These are phyloP conservation scores for Dictyostelium capitatum DNA, from an alignment of 78 protist species.

Conservation along the genomic window DNA sequence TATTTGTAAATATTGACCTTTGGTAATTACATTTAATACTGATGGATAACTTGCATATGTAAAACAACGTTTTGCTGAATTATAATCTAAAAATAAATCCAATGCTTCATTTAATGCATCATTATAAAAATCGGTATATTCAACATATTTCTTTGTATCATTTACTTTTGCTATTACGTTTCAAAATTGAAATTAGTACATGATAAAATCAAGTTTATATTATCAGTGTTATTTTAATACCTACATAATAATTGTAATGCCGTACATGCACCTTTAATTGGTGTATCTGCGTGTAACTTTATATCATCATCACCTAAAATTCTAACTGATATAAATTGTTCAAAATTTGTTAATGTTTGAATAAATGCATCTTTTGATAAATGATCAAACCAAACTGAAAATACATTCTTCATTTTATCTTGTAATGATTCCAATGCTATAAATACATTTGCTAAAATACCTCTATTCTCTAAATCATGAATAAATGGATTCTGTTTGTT, in stretches of 20 bases:
- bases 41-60: constrained; percentile 69
- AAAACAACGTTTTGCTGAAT: constrained; percentile 19
- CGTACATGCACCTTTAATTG: constrained; percentile 65
- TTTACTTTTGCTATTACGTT: constrained; percentile 53
- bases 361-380: constrained; percentile 53
- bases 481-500: constrained; percentile 32
- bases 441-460: constrained; percentile 42
- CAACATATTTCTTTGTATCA: constrained; percentile 25
- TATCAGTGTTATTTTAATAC: not conserved
- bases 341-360: constrained; percentile 20
- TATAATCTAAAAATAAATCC: constrained; percentile 62
- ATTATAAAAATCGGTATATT: constrained; percentile 80
- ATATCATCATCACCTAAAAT: constrained; percentile 26
- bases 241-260: constrained; percentile 38
- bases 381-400: constrained; percentile 32
- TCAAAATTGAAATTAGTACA: not conserved
- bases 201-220: not conserved
- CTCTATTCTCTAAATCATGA: constrained; percentile 46
- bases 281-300: constrained; percentile 7
- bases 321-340: constrained; percentile 70
- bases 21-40: constrained; percentile 7
- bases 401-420: not conserved
- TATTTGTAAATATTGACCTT: constrained; percentile 56
- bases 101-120: constrained; percentile 48
- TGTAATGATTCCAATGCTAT: not conserved